A percentile compares a stretch with the other conserved stretches of the same genome.
phyloP scores from a whole-genome alignment of 257 asterid species.

The Leonotis leonurus region DNA sequence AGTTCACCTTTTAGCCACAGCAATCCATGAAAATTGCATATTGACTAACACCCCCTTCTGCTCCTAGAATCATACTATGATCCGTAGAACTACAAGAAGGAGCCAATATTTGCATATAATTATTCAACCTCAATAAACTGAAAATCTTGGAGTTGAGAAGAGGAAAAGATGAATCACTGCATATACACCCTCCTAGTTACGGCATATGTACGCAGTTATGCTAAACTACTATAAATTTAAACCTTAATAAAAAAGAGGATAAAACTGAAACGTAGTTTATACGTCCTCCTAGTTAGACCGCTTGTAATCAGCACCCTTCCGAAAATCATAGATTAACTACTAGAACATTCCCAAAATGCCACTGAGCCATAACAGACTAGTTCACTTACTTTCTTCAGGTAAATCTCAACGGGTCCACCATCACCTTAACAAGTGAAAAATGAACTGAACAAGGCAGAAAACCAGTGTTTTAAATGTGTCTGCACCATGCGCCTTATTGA shows the following conservation, averaged over 20 bases:
- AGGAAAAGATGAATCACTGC: neutral
- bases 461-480: neutral
- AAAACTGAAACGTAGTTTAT: neutral
- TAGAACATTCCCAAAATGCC: neutral
- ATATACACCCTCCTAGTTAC: neutral
- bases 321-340: conserved; percentile 7
- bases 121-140: neutral
- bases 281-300: neutral
- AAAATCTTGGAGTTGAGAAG: neutral
- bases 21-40: neutral
- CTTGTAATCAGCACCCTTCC: neutral
- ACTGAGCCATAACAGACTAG: neutral
- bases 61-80: neutral
- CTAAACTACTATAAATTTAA: neutral
- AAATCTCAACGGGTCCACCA: neutral
- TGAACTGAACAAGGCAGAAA: neutral
- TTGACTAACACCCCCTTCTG: neutral
- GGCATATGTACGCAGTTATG: neutral
- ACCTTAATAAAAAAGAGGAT: too few species aligned
- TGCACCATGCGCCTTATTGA: neutral
- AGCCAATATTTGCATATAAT: neutral
- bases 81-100: neutral
- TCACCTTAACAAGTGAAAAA: neutral
- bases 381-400: neutral
- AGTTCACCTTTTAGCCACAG: neutral